Evolutionary conservation across 1,284 basidiomycete genomes (phyloP).

Genomic region (Pisolithus thermaeus): DNA sequence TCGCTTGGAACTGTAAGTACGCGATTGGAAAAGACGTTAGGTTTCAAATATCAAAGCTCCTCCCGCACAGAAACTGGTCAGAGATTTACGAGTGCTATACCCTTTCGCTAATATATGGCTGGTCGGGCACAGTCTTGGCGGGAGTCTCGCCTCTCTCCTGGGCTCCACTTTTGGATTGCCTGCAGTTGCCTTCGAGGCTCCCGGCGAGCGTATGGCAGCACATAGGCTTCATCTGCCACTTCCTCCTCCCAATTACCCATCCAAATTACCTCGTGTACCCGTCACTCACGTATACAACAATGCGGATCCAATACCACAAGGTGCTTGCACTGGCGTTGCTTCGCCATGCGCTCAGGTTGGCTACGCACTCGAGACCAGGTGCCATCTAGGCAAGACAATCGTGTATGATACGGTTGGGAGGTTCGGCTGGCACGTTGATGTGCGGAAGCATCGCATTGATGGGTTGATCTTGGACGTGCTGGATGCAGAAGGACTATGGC

Average conservation of each 20-base stretch:
- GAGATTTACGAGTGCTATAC: constrained; percentile 78
- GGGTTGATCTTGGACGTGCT: constrained; percentile 75
- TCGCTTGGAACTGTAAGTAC: constrained; percentile 67
- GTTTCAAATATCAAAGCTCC: constrained; percentile 2
- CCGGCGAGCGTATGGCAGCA: constrained; percentile 87
- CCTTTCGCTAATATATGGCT: constrained; percentile 90
- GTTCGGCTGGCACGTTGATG: constrained; percentile 81
- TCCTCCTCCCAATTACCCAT: constrained; percentile 37
- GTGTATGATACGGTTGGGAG: constrained; percentile 83
- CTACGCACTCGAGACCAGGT: constrained; percentile 66
- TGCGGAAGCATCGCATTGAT: constrained; percentile 79
- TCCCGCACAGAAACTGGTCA: constrained; percentile 51
- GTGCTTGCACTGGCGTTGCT: constrained; percentile 62
- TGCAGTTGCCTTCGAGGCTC: constrained; percentile 88
- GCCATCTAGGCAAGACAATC: constrained; percentile 66
- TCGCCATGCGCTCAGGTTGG: constrained; percentile 64
- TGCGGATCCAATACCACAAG: constrained; percentile 77
- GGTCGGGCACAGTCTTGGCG: constrained; percentile 85
- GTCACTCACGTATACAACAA: constrained; percentile 78
- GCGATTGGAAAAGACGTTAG: not conserved
- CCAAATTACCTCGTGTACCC: constrained; percentile 32
- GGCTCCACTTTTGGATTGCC: constrained; percentile 94
- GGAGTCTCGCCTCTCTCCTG: constrained; percentile 81
- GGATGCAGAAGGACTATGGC: constrained; percentile 48
- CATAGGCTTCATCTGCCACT: constrained; percentile 79